These are phyloP conservation scores for Gelatoporia subvermispora DNA, from an alignment of 768 basidiomycete genomes.

Conservation along the genomic window DNA sequence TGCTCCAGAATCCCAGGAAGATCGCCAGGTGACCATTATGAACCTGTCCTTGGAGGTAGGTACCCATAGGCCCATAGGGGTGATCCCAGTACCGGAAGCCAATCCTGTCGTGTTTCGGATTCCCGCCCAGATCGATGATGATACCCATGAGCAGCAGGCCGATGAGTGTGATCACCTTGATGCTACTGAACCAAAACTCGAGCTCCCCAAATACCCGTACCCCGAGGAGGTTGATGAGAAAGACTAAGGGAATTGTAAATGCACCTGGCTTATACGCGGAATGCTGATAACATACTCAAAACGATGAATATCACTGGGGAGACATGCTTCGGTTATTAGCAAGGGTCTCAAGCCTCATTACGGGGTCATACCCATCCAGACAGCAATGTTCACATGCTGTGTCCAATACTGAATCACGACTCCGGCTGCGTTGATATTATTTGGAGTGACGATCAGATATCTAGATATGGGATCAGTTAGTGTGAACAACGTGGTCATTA, in stretches of 20 bases:
- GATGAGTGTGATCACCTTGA: constrained; percentile 54
- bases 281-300: constrained; percentile 37
- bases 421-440: constrained; percentile 61
- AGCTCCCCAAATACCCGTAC: constrained; percentile 66
- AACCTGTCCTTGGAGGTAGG: constrained; percentile 43
- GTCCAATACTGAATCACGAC: constrained; percentile 35
- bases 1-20: constrained; percentile 70
- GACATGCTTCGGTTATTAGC: constrained; percentile 4
- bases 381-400: constrained; percentile 33
- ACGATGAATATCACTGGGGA: constrained; percentile 49
- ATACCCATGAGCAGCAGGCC: constrained; percentile 50
- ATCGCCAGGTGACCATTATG: constrained; percentile 44
- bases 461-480: constrained; percentile 10
- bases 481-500: neutral
- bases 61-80: constrained; percentile 54
- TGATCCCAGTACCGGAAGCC: constrained; percentile 39
- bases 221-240: constrained; percentile 53
- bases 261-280: neutral
- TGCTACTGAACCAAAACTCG: constrained; percentile 69
- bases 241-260: constrained; percentile 31
- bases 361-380: constrained; percentile 51
- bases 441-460: constrained; percentile 59
- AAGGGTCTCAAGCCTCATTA: neutral
- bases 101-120: constrained; percentile 28
- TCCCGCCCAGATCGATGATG: constrained; percentile 60